Percentiles rank a stretch among this genome's conserved stretches.
Evolutionary conservation across 2,329 filamentous ascomycete species (phyloP).

Genomic region (Colletotrichum agaves): DNA sequence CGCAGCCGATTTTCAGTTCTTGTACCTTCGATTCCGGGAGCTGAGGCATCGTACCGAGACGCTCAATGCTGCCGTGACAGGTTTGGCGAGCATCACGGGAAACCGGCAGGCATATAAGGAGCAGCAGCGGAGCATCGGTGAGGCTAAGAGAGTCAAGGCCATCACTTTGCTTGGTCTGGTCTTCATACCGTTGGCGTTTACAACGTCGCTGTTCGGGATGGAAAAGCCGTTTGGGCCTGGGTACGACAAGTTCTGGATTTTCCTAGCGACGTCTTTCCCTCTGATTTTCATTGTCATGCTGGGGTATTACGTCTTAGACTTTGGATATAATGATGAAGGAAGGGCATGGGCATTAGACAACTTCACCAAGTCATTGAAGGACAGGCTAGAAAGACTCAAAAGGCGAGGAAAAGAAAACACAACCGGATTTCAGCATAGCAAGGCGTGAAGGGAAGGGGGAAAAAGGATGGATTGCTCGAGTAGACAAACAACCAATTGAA

Average conservation of each 20-base stretch:
- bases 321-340: conserved; percentile 41
- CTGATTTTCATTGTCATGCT: conserved; percentile 38
- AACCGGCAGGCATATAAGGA: conserved; percentile 40
- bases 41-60: conserved; percentile 40
- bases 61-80: conserved; percentile 41
- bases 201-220: conserved; percentile 41
- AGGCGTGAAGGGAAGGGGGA: background rate
- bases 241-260: conserved; percentile 38
- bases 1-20: conserved; percentile 40
- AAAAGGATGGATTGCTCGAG: no score
- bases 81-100: conserved; percentile 41
- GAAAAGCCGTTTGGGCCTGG: conserved; percentile 39
- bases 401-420: background rate
- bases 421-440: background rate
- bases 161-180: conserved; percentile 41
- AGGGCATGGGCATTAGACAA: conserved; percentile 38
- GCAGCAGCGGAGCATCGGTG: conserved; percentile 42
- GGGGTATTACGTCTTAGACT: conserved; percentile 40
- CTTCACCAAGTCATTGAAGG: conserved; percentile 19
- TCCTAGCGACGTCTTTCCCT: conserved; percentile 39
- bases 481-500: no score
- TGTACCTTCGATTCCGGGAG: conserved; percentile 40
- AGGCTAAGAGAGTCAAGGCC: conserved; percentile 42
- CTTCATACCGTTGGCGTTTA: conserved; percentile 42
- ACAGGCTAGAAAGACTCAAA: conserved; percentile 10